Base-by-base conservation (phyloP, 441 rosid species). In the Syzygium malaccense region DNA sequence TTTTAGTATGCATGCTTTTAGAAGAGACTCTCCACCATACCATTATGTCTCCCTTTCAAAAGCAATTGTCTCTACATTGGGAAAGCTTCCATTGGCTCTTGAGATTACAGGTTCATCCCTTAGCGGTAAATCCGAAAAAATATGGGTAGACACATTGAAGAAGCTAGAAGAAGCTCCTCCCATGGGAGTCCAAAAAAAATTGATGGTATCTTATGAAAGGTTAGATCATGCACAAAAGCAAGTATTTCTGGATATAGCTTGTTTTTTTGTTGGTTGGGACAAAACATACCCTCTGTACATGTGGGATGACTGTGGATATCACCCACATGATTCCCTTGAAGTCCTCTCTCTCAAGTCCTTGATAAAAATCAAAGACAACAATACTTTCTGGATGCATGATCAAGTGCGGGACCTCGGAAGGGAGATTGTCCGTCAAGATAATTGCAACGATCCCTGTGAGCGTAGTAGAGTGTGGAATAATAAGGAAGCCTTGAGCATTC, bases 121-220 rank as follows among this genome's bases (percentile, higher is more conserved):
- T 4, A 8, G 0, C 0, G 0, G 3, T 66, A 1, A 66, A 32
- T 0, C 78, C 1, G 3, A 2, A 18, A 13, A 1, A 18, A 4
- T 9, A 0, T 66, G 78, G 78, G 0, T 4, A 17, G 78, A 2
- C 2, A 66, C 25, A 0, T 66, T 4, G 45, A 8, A 32, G 4
- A 18, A 32, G 45, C 45, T 66, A 66, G 2, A 32, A 66, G 2
- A 66, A 2, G 13, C 78, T 66, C 78, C 25, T 32, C 25, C 25
- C 0, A 2, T 2, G 0, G 7, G 1, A 66, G 45, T 32, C 13
- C 7, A 32, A 18, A 32, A 1, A 0, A 66, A 8, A 8, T 17
- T 66, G 25, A 17, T 8, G 45, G 18, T 32, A 66, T 1, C 78
- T 30, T 66, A 4, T 17, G 7, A 17, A 0, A 64, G 0, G 12